phyloP scores from a whole-genome alignment of 192 early-diverging fungal genomes.

The Spizellomyces punctatus region DNA sequence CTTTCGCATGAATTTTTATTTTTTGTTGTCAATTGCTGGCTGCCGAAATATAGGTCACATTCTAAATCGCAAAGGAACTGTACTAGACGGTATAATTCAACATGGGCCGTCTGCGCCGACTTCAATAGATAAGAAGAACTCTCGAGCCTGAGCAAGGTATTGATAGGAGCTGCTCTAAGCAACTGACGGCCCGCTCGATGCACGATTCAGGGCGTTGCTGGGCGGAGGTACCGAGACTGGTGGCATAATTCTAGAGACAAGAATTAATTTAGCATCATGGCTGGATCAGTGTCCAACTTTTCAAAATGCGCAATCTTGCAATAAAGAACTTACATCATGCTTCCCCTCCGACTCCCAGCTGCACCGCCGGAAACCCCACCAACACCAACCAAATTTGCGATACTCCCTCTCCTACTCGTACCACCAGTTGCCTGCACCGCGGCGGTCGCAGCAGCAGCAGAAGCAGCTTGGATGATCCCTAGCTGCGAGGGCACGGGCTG shows the following conservation, averaged over 20 bases:
- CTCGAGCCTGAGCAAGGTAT: too few relatives aligned
- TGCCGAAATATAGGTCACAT: too few relatives aligned
- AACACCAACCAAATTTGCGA: conserved; percentile 25
- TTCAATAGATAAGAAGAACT: too few relatives aligned
- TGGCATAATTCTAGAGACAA: conserved; percentile 13
- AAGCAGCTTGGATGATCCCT: conserved; percentile 31
- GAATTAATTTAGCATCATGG: neutral
- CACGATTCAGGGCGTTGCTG: neutral
- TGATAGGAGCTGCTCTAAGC: too few relatives aligned
- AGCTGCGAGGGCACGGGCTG: conserved; percentile 22
- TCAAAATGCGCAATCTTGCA: neutral
- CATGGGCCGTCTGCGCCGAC: too few relatives aligned
- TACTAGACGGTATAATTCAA: too few relatives aligned
- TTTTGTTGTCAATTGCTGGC: too few relatives aligned
- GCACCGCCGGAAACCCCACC: conserved; percentile 11
- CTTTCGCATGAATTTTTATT: too few relatives aligned
- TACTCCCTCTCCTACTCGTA: conserved; percentile 28
- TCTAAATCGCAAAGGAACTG: too few relatives aligned
- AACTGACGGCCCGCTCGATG: neutral
- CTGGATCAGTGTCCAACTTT: too few relatives aligned
- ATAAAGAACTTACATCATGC: conserved; percentile 29
- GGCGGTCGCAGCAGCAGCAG: conserved; percentile 22
- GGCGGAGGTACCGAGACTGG: conserved; percentile 15
- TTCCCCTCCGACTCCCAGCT: conserved; percentile 22
- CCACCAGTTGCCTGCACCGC: conserved; percentile 22